Percentiles rank a stretch among this genome's conserved stretches.
These are phyloP conservation scores for Fusarium mangiferae DNA, from an alignment of 2,329 filamentous ascomycete genomes.

Conservation along the genomic window DNA sequence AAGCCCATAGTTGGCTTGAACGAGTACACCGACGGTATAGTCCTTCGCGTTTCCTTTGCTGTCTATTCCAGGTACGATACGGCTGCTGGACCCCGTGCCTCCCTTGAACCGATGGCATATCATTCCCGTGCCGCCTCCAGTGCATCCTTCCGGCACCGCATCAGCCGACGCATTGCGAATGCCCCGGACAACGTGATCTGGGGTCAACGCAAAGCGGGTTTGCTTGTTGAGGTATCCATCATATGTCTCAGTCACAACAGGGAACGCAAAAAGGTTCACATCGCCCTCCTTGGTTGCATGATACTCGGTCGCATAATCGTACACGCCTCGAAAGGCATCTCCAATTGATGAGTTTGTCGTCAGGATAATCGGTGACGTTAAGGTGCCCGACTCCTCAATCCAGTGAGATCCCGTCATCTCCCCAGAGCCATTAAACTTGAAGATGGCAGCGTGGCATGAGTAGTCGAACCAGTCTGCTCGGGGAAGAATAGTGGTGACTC, in stretches of 20 bases:
- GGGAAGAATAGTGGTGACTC: conserved; percentile 61
- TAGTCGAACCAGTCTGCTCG: conserved; percentile 56
- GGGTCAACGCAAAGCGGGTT: conserved; percentile 62
- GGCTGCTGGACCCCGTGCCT: conserved; percentile 71
- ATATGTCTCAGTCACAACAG: conserved; percentile 71
- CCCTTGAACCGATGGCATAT: conserved; percentile 74
- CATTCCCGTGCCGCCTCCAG: conserved; percentile 76
- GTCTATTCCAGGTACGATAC: conserved; percentile 62
- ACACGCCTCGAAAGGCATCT: conserved; percentile 67
- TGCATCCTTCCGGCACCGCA: conserved; percentile 68
- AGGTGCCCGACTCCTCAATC: conserved; percentile 69
- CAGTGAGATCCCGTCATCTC: conserved; percentile 71
- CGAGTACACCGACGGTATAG: conserved; percentile 70
- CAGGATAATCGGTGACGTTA: conserved; percentile 68
- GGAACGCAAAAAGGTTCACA: conserved; percentile 64
- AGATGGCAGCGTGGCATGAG: conserved; percentile 61
- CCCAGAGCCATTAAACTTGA: conserved; percentile 72
- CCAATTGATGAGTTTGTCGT: conserved; percentile 69
- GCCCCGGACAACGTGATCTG: conserved; percentile 63
- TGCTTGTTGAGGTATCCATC: conserved; percentile 71
- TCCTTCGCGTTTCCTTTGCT: conserved; percentile 46
- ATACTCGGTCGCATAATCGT: conserved; percentile 63
- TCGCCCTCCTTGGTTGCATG: conserved; percentile 54
- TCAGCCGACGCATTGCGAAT: conserved; percentile 62
- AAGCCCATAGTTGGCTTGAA: conserved; percentile 73